phyloP scores from a whole-genome alignment of 2,329 filamentous ascomycete genomes.

The Cladosporium halotolerans region DNA sequence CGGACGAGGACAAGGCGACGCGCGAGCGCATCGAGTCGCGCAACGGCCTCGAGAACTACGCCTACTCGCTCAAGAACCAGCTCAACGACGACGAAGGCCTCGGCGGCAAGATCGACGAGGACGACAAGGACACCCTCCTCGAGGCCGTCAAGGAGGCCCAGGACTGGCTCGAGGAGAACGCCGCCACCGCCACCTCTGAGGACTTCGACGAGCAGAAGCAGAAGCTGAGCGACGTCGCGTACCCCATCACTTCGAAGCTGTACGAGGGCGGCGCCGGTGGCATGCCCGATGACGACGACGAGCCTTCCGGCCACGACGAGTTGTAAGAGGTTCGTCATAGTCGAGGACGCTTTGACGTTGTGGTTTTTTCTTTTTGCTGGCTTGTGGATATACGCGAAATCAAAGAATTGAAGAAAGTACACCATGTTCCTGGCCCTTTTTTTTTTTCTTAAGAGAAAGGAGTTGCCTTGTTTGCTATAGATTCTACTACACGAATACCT shows the following conservation, averaged over 20 bases:
- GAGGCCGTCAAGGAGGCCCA: slow-evolving; percentile 95
- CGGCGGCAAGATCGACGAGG: slow-evolving; percentile 95
- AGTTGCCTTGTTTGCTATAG: slow-evolving; percentile 8
- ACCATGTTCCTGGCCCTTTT: neutral
- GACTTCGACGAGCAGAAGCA: slow-evolving; percentile 99
- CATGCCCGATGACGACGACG: slow-evolving; percentile 58
- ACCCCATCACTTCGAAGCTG: slow-evolving; percentile 98
- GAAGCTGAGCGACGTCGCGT: slow-evolving; percentile 93
- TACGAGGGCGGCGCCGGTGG: slow-evolving; percentile 59
- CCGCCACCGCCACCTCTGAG: slow-evolving; percentile 73
- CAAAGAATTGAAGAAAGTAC: neutral
- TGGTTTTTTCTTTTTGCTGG: neutral
- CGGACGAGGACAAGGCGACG: slow-evolving; percentile 98
- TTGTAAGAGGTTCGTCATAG: slow-evolving; percentile 30
- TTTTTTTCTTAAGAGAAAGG: neutral
- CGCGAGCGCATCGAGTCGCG: slow-evolving; percentile 94
- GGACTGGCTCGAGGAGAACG: slow-evolving; percentile 97
- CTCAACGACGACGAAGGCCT: slow-evolving; percentile 94
- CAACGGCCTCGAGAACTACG: slow-evolving; percentile 98
- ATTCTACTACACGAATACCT: neutral
- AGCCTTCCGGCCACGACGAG: slow-evolving; percentile 44
- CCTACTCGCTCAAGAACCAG: slow-evolving; percentile 98
- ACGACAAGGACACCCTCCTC: slow-evolving; percentile 94
- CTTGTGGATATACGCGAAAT: slow-evolving; percentile 7
- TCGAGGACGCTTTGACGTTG: neutral